Base-by-base conservation (phyloP, 2,329 filamentous ascomycete genomes). In the Xylariaceae sp. region DNA sequence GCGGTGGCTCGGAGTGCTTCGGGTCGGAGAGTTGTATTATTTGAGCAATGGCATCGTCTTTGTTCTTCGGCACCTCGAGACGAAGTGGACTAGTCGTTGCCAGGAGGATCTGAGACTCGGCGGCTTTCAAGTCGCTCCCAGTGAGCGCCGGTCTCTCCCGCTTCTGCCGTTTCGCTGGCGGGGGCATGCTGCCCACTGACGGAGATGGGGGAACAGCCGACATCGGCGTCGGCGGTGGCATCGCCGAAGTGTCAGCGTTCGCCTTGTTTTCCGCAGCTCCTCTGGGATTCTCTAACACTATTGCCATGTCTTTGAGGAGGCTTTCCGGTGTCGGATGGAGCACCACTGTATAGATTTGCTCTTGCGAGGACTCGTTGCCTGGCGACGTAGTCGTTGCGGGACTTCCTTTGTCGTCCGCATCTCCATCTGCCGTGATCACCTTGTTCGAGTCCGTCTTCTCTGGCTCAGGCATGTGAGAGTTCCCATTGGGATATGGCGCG, bases 251-350 rank as follows among this genome's bases (percentile, higher is more conserved):
- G 9, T 62, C 59, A 7, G 48, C 50, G 42, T 44, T 55, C 18
- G 33, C 46, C 35, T 55, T 62, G 2, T 41, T 45, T 34, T 72
- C 70, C 1, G 47, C 54, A 2, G 60, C 57, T 9, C 64, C 52
- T 64, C 70, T 63, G 67, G 85, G 82, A 1, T 86, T 94, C 13
- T 73, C 79, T 1, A 84, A 81, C 52, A 90, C 83, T 33, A 92
- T 72, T 29, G 80, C 71, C 34, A 96, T 70, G 57, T 97, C 90
- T 36, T 76, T 74, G 42, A 88, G 75, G 34, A 86, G 66, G 14
- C 81, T 88, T 49, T 88, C 76, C 3, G 78, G 69, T 1, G 92
- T 97, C 3, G 90, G 88, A 44, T 88, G 85, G 12, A 98, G 73
- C 5, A 97, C 90, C 2, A 85, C 74, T 0, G 88, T 95, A 48